Evolutionary conservation across 2,329 filamentous ascomycete species (phyloP).

Genomic region (Pseudodiploospora longispora): DNA sequence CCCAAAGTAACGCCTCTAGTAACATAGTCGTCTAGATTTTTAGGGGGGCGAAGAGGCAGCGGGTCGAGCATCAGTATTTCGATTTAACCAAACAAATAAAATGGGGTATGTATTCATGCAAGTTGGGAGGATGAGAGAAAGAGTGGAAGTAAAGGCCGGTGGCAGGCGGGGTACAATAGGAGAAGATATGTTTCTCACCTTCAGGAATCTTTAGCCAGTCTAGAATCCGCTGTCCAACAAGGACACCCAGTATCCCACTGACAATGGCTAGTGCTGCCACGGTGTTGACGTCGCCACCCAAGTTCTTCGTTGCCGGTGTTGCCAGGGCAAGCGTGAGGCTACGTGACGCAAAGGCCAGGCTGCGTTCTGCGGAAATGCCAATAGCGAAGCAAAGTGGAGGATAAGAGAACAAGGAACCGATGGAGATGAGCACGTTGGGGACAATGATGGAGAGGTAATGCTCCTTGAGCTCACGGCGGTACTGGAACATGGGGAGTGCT

Average conservation of each 20-base stretch:
- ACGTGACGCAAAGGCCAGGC: constrained; percentile 47
- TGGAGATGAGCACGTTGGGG: constrained; percentile 42
- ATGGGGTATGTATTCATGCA: no score
- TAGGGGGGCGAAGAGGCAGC: no score
- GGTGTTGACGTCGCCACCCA: constrained; percentile 48
- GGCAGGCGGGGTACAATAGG: no score
- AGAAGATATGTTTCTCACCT: constrained; percentile 24
- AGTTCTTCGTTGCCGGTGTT: constrained; percentile 45
- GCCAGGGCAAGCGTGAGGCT: constrained; percentile 54
- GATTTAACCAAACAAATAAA: no score
- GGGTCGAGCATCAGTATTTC: no score
- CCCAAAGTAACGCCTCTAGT: constrained; percentile 55
- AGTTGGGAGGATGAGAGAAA: no score
- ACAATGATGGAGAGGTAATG: constrained; percentile 47
- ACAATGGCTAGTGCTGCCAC: constrained; percentile 50
- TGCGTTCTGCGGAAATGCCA: constrained; percentile 29
- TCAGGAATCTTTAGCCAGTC: constrained; percentile 44
- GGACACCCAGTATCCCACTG: constrained; percentile 49
- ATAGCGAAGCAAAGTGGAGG: constrained; percentile 45
- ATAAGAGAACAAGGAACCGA: constrained; percentile 49
- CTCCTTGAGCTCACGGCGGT: constrained; percentile 44
- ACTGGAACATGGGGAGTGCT: constrained; percentile 53
- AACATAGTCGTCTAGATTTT: constrained; percentile 49
- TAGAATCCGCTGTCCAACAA: constrained; percentile 44
- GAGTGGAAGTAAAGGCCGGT: no score